Conservation (phyloP, 257 asterid genomes). For the Ilex aquifolium region DNA sequence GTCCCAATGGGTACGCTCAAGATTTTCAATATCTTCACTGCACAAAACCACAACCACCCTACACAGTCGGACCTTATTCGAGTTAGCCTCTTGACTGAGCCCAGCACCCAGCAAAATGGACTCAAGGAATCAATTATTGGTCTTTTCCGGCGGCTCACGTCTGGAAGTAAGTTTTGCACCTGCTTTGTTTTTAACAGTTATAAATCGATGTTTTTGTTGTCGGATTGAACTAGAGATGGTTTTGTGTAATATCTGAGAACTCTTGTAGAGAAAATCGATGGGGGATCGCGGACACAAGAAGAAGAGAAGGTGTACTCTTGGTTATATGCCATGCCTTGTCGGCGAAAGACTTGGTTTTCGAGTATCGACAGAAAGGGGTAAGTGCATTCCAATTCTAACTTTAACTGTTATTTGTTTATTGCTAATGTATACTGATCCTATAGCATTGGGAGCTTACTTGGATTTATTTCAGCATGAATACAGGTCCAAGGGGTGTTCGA, state of each 20-base stretch:
- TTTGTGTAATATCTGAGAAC: neutral
- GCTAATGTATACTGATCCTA: neutral
- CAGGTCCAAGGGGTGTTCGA: neutral
- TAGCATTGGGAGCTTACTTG: neutral
- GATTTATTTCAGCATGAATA: neutral
- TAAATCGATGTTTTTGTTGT: no score
- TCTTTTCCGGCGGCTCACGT: neutral
- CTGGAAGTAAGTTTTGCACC: neutral
- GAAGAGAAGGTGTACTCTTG: slow-evolving; percentile 16
- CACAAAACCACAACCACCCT: no score
- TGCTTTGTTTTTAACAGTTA: neutral
- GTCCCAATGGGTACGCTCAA: neutral
- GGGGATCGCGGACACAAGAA: slow-evolving; percentile 14
- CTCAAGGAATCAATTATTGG: neutral
- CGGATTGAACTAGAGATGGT: neutral
- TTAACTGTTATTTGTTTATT: neutral
- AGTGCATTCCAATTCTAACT: neutral
- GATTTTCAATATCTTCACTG: no score
- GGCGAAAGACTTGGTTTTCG: slow-evolving; percentile 15
- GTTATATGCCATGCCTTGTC: slow-evolving; percentile 21
- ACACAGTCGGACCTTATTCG: neutral
- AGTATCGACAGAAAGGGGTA: slow-evolving; percentile 24
- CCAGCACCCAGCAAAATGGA: neutral
- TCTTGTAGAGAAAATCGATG: slow-evolving; percentile 12
- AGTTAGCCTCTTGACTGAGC: neutral